Evolutionary conservation across 1,284 basidiomycete genomes (phyloP).

Genomic region (Paramarasmius palmivorus): DNA sequence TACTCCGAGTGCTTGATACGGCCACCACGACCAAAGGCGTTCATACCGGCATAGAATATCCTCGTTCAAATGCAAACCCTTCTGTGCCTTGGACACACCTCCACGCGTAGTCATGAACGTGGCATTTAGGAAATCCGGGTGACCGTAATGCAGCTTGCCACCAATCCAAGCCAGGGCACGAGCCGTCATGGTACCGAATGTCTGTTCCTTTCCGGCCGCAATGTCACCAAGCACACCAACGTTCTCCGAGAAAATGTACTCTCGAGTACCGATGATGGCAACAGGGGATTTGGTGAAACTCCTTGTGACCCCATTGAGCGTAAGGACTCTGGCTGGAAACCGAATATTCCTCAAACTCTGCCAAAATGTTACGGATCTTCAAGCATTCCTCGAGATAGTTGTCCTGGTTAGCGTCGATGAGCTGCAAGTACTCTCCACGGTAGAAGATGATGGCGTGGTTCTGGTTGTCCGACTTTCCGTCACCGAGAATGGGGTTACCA

Average conservation of each 20-base stretch:
- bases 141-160: constrained; percentile 98
- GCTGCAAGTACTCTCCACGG: constrained; percentile 97
- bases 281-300: constrained; percentile 91
- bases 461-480: constrained; percentile 99
- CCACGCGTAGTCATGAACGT: constrained; percentile 99
- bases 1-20: constrained; percentile 99
- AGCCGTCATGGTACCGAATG: constrained; percentile 98
- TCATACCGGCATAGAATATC: constrained; percentile 99
- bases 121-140: constrained; percentile 98
- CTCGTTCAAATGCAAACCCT: constrained; percentile 97
- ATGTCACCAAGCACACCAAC: constrained; percentile 99
- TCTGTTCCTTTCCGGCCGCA: constrained; percentile 99
- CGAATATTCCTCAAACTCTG: constrained; percentile 96
- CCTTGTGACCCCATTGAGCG: constrained; percentile 89
- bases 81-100: constrained; percentile 99
- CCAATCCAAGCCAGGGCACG: constrained; percentile 97
- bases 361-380: constrained; percentile 97
- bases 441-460: constrained; percentile 99
- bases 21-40: constrained; percentile 96
- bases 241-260: constrained; percentile 99
- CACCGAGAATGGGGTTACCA: constrained; percentile 99
- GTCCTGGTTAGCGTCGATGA: constrained; percentile 99
- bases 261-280: constrained; percentile 97
- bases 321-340: constrained; percentile 94
- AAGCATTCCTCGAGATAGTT: constrained; percentile 99